phyloP scores from a whole-genome alignment of 2,329 filamentous ascomycete species.

The Sporothrix curviconia region DNA sequence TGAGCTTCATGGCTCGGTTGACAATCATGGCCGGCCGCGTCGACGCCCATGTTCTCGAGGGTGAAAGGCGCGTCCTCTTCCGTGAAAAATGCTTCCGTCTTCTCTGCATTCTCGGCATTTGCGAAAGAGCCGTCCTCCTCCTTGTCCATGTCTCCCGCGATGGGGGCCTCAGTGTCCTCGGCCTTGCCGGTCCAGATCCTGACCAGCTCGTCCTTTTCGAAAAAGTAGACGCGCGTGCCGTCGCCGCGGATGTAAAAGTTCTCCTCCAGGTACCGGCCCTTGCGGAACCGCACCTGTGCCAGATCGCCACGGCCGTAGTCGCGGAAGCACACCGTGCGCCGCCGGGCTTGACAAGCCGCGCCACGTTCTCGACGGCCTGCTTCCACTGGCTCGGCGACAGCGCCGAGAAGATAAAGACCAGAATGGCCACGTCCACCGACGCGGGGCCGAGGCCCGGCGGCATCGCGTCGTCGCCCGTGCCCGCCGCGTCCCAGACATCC shows the following conservation, averaged over 20 bases:
- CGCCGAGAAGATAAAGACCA: constrained; percentile 97
- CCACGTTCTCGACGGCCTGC: constrained; percentile 73
- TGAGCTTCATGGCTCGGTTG: constrained; percentile 81
- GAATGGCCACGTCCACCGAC: constrained; percentile 84
- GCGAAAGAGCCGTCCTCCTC: too few species aligned
- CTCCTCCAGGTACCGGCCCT: constrained; percentile 86
- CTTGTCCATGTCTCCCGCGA: constrained; percentile 15
- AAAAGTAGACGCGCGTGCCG: constrained; percentile 95
- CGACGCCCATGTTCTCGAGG: constrained; percentile 71
- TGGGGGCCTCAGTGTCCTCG: not conserved
- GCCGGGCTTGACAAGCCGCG: constrained; percentile 78
- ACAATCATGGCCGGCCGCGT: constrained; percentile 85
- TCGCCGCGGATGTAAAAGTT: constrained; percentile 97
- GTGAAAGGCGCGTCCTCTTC: constrained; percentile 48
- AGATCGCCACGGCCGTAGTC: constrained; percentile 95
- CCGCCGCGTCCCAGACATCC: constrained; percentile 89
- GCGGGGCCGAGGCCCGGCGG: constrained; percentile 70
- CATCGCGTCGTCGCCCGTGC: constrained; percentile 45
- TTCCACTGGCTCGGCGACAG: constrained; percentile 79
- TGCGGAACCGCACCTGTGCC: constrained; percentile 94
- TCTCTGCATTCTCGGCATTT: constrained; percentile 17
- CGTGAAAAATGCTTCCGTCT: not conserved
- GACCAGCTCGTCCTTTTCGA: constrained; percentile 76
- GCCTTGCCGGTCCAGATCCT: constrained; percentile 62
- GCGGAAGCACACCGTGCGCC: constrained; percentile 90